Percentiles rank a stretch among this genome's conserved stretches.
These are phyloP conservation scores for Henckelia pumila DNA, from an alignment of 257 asterid species.

Conservation along the genomic window DNA sequence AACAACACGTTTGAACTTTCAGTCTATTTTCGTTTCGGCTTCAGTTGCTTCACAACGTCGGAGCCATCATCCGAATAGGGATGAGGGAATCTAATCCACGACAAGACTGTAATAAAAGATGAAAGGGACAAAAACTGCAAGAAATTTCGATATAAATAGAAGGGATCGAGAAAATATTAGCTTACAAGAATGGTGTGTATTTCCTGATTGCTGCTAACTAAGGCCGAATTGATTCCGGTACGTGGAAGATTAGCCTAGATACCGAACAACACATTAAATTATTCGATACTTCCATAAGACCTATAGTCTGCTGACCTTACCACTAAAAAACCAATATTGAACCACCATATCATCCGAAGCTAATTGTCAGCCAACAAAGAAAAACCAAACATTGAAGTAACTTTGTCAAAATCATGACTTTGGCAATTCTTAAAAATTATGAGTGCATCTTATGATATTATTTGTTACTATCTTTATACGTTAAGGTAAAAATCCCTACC, in stretches of 20 bases:
- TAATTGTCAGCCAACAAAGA: too few relatives aligned
- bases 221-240: constrained; percentile 84
- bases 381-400: too few relatives aligned
- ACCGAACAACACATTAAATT: not conserved
- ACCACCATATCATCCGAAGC: too few relatives aligned
- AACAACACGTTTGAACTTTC: constrained; percentile 36
- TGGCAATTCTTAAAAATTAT: too few relatives aligned
- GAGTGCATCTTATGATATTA: too few relatives aligned
- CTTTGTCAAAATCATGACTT: too few relatives aligned
- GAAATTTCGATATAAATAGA: not conserved
- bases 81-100: constrained; percentile 67
- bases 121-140: not conserved
- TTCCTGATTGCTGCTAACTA: constrained; percentile 76
- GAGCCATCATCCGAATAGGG: constrained; percentile 67
- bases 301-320: too few relatives aligned
- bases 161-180: not conserved
- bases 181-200: constrained; percentile 68
- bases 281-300: too few relatives aligned
- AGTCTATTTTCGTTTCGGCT: constrained; percentile 66
- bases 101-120: constrained; percentile 11
- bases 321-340: too few relatives aligned
- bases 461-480: too few relatives aligned
- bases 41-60: constrained; percentile 60
- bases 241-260: too few relatives aligned
- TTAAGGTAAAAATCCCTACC: too few relatives aligned